These are phyloP conservation scores for Cryptococcus floricola DNA, from an alignment of 1,284 basidiomycete species.

Conservation along the genomic window DNA sequence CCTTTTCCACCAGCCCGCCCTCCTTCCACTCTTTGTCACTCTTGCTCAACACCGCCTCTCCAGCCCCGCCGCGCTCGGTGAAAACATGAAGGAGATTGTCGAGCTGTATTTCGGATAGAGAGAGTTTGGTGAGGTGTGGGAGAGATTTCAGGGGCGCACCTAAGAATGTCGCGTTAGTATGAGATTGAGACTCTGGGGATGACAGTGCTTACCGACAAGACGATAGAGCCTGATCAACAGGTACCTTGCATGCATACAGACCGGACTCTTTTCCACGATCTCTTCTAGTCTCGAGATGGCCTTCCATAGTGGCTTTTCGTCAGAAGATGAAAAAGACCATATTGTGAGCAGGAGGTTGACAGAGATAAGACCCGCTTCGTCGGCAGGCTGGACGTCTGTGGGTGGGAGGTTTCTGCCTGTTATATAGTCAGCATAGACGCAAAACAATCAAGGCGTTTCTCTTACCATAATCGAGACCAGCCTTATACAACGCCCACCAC, in stretches of 20 bases:
- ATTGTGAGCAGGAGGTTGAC: conserved; percentile 23
- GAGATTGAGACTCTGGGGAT: background rate
- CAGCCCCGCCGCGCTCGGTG: conserved; percentile 25
- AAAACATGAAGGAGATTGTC: conserved; percentile 35
- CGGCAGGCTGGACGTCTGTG: conserved; percentile 39
- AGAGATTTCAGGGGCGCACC: conserved; percentile 21
- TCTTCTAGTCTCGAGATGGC: conserved; percentile 25
- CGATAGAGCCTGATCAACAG: conserved; percentile 34
- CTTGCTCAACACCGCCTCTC: conserved; percentile 19
- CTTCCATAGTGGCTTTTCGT: conserved; percentile 13
- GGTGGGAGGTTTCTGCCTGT: conserved; percentile 30
- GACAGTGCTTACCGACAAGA: conserved; percentile 21
- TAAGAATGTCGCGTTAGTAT: background rate
- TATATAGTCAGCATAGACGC: background rate
- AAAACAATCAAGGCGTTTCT: background rate
- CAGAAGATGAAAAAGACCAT: conserved; percentile 16
- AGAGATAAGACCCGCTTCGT: conserved; percentile 30
- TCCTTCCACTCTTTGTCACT: conserved; percentile 1
- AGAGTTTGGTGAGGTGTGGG: conserved; percentile 19
- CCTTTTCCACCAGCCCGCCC: background rate
- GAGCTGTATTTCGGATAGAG: conserved; percentile 37
- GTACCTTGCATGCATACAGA: conserved; percentile 23
- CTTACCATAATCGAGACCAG: conserved; percentile 33
- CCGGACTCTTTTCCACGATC: conserved; percentile 26
- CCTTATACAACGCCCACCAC: conserved; percentile 32